Percentiles rank a stretch among this genome's conserved stretches.
Conservation (phyloP, 345 rosid species). For the Hevea brasiliensis region DNA sequence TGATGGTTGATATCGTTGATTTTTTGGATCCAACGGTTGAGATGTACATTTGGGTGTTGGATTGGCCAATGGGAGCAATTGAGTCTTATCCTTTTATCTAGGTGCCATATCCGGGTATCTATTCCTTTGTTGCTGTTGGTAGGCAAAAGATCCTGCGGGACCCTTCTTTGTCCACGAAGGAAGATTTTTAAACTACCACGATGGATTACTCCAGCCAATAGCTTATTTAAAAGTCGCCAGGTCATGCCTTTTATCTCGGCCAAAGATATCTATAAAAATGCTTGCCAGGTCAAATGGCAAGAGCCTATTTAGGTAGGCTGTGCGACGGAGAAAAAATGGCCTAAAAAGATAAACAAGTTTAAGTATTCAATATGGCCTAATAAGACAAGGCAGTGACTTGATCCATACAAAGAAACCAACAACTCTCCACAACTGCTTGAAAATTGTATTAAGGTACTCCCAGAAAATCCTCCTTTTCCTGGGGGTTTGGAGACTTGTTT, state of each 20-base stretch:
- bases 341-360: too few relatives aligned
- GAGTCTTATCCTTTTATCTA: conserved; percentile 50
- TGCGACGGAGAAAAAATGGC: too few relatives aligned
- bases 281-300: too few relatives aligned
- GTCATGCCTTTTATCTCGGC: neutral
- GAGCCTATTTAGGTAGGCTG: too few relatives aligned
- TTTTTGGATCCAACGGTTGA: conserved; percentile 30
- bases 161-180: conserved; percentile 29
- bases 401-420: too few relatives aligned
- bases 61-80: conserved; percentile 32
- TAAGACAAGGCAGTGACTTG: too few relatives aligned
- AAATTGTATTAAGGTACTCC: too few relatives aligned
- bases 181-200: conserved; percentile 5
- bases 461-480: too few relatives aligned
- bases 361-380: too few relatives aligned
- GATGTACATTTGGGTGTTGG: conserved; percentile 24
- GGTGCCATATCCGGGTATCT: conserved; percentile 52
- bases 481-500: too few relatives aligned
- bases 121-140: conserved; percentile 49
- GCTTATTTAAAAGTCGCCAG: neutral
- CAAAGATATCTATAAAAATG: neutral
- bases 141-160: conserved; percentile 49
- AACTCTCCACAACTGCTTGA: too few relatives aligned
- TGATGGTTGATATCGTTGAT: conserved; percentile 26
- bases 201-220: neutral